Evolutionary conservation across 441 rosid genomes (phyloP), one percentile per base, ranked within the genome.

Genomic region (Pelargonium cotyledonis): DNA sequence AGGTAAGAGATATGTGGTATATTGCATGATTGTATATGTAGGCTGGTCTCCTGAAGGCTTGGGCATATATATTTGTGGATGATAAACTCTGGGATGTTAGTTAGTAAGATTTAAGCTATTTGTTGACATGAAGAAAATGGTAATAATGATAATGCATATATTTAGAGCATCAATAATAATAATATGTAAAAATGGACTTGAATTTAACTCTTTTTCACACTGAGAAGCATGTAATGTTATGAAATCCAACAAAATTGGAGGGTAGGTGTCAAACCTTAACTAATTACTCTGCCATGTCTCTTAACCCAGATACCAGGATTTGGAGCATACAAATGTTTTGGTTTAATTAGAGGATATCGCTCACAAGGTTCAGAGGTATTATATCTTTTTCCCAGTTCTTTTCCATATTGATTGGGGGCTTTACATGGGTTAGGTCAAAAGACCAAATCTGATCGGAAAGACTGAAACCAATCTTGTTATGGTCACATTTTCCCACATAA

Each of bases 261-360:
- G n/a, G 11, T 40, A 41, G 1, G 15, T 31, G 44, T 46, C 5
- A 4, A 55, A 31, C 1, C n/a, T 76, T 14, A 72, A 2, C 1
- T 44, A 58, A 58, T 40, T 66, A 7, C 9, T 49, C 41, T 65
- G 35, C 10, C 8, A 8, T 76, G 66, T 26, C 69, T 47, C 62
- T 23, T 73, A 31, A 31, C 72, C 18, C 72, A 89, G 91, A 89
- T 91, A 57, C 96, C 96, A 23, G 89, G 83, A 41, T 89, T 84
- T 78, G 96, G 87, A 75, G 84, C 83, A 8, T 92, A 88, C 81
- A 75, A 89, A 79, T 88, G 86, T 64, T 85, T 83, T 76, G 89
- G 81, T 70, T 77, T 89, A 67, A 77, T 89, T 12, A 87, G 65
- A 78, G 96, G 88, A 65, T 80, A 88, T 73, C 58, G 89, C 69